Evolutionary conservation across 116 monocot genomes (phyloP).

Genomic region (Papilionanthe hybrid): DNA sequence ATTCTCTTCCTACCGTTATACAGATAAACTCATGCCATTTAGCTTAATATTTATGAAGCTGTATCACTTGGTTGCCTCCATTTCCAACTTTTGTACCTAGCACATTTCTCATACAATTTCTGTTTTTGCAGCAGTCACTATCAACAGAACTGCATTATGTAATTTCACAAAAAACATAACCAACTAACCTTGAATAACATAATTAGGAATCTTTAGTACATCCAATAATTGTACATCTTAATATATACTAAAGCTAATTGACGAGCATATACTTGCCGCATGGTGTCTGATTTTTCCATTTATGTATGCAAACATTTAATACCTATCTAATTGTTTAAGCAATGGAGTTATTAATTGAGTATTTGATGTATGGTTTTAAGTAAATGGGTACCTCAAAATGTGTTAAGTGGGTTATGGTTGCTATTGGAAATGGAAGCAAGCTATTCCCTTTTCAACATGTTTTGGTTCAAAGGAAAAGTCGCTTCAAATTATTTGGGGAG

Average conservation of each 20-base stretch:
- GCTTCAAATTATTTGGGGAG: too few species aligned
- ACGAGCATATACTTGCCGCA: background rate
- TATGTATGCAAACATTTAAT: background rate
- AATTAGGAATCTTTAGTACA: background rate
- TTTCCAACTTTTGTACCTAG: background rate
- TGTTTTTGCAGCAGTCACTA: background rate
- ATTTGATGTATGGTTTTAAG: background rate
- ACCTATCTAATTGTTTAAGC: background rate
- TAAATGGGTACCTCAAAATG: background rate
- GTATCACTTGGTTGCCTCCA: background rate
- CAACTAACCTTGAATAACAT: background rate
- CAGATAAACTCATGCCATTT: background rate
- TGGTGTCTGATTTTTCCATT: background rate
- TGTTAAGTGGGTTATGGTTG: background rate
- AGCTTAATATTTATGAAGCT: background rate
- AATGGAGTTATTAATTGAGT: background rate
- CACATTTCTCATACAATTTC: slow-evolving; percentile 1
- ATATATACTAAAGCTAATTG: background rate
- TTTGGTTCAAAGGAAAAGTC: background rate
- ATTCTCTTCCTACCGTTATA: background rate
- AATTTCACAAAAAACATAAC: background rate
- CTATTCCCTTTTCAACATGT: background rate
- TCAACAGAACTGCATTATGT: background rate
- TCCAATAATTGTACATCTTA: background rate
- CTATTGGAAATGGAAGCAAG: background rate